Evolutionary conservation across 768 basidiomycete species (phyloP), one percentile per base, ranked within the genome.

Genomic region (Tylopilus cervinicoccineus): DNA sequence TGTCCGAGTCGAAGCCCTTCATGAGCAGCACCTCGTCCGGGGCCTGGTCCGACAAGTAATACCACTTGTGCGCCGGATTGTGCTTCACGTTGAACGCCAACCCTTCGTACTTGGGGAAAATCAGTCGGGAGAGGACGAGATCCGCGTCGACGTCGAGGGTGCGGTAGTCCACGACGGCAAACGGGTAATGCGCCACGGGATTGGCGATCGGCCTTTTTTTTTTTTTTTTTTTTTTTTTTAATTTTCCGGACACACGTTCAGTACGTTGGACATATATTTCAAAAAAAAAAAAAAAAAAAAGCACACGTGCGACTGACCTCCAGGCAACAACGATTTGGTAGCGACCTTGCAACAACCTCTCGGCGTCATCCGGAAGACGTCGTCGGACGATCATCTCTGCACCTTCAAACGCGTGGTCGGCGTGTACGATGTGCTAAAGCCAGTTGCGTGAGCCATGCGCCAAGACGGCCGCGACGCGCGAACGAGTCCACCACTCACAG

Each of bases 291-390:
- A n/a, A n/a, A 14, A 31, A 10, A 23, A 17, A 6, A 10, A 22
- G 3, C 5, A 5, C 14, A 36, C 1, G 5, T 11, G 5, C 9
- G 9, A n/a, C 48, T 24, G 26, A 59, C 47, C 72, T 70, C 73
- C 73, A 74, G 38, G 72, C 64, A 51, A 73, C 74, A 54, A 75
- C 71, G 54, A 75, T 69, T 43, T 66, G 72, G 29, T 66, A 60
- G 24, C 71, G 69, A 2, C 62, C 61, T 47, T 69, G 59, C 47
- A 74, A 59, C n/a, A 75, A 61, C 14, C 67, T 65, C 37, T 72
- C 70, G 3, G 70, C 74, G 5, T 76, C 73, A 14, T 63, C 70
- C 13, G 60, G 62, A 8, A 70, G 64, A 34, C 71, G 70, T 4
- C 61, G 11, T 39, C 28, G 28, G 43, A 45, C 4, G 14, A 16